phyloP scores from a whole-genome alignment of 2,329 filamentous ascomycete species.

The Talaromyces sp. region DNA sequence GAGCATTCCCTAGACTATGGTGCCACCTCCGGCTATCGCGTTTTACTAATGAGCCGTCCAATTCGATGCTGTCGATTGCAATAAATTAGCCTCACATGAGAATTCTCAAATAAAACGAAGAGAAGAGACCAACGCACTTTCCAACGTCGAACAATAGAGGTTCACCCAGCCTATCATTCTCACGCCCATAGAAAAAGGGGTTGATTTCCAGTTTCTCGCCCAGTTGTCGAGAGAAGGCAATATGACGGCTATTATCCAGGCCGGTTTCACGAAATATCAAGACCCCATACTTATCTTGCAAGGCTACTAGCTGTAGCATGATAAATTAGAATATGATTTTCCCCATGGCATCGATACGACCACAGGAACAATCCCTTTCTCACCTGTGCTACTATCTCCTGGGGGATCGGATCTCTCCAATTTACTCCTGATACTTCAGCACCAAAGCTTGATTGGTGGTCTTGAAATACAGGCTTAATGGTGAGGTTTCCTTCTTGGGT shows the following conservation, averaged over 20 bases:
- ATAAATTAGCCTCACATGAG: not conserved
- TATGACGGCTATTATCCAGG: constrained; percentile 18
- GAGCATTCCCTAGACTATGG: constrained; percentile 20
- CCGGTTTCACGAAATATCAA: constrained; percentile 19
- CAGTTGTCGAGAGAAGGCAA: constrained; percentile 19
- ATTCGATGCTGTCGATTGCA: constrained; percentile 10
- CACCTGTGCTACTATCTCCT: constrained; percentile 11
- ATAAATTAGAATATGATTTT: not conserved
- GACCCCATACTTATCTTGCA: constrained; percentile 20
- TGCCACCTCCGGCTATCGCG: constrained; percentile 17
- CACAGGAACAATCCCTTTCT: not conserved
- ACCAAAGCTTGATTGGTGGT: constrained; percentile 8
- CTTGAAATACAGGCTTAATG: constrained; percentile 10
- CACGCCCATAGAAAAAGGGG: constrained; percentile 20
- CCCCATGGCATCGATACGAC: not conserved
- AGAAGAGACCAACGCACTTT: constrained; percentile 12
- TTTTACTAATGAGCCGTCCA: constrained; percentile 16
- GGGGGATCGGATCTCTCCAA: constrained; percentile 9
- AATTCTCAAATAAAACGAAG: not conserved
- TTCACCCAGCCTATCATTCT: constrained; percentile 20
- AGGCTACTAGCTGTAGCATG: constrained; percentile 14
- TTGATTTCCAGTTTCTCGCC: constrained; percentile 20
- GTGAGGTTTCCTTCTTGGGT: constrained; percentile 10
- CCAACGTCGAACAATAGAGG: constrained; percentile 19
- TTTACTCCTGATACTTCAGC: constrained; percentile 13